Base-by-base conservation (phyloP, 129 eudicot species). In the Kitagawia praeruptora region DNA sequence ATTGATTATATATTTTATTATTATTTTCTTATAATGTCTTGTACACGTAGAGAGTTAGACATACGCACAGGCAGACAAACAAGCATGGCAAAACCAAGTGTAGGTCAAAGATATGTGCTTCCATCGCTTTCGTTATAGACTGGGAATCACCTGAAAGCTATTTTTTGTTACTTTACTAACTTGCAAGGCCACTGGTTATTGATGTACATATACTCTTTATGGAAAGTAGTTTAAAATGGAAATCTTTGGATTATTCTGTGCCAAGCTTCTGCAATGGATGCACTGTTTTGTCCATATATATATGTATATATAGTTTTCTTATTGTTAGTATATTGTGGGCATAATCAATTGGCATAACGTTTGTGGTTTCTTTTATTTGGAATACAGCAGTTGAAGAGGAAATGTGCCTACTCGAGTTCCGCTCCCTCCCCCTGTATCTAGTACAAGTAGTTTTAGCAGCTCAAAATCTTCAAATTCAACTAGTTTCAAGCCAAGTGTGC, bases 391-490 rank as follows among this genome's bases (percentile, higher is more conserved):
- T 46, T 86, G 85, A 56, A 85, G 84, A 72, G 97, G 98, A 56
- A 89, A 85, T 77, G 78, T 91, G 82, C 89, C 93, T 41, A 75
- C 79, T 34, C 82, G 93, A 82, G 77, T 90, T 44, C 89, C 99
- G 40, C 97, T 92, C 64, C 98, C 99, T 37, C 96, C 99, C 48
- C 99, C 99, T 18, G 87, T 87, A 75, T 82, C 85, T 78, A 82
- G 66, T 63, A 85, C 84, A 78, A 78, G 88, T 8, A 83, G 89
- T 44, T 83, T 83, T 75, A 82, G 84, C 78, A 82, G 84, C 85
- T 81, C 88, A 46, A 92, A 88, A 81, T 81, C 88, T 58, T 85
- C 88, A 66, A 80, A 42, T 51, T 77, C 89, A 73, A 21, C 90
- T 28, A 82, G 86, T 77, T 85, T 67, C 77, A 89, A 88, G 80